Conservation (phyloP, 2,329 filamentous ascomycete species). For the Myriosclerotinia curreyana region DNA sequence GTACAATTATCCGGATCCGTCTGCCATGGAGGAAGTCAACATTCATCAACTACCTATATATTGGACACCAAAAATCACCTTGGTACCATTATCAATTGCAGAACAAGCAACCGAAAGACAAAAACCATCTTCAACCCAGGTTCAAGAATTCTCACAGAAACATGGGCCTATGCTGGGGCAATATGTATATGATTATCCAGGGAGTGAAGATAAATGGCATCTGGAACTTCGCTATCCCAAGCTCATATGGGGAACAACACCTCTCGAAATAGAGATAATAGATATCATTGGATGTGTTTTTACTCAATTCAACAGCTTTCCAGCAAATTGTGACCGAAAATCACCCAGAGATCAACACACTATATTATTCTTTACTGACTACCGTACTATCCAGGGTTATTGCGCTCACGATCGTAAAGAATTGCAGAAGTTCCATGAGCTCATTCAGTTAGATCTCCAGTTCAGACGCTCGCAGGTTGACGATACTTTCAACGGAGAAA, state of each 20-base stretch:
- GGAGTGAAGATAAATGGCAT: slow-evolving; percentile 10
- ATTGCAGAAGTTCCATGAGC: slow-evolving; percentile 21
- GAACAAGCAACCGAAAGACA: slow-evolving; percentile 7
- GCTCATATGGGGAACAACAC: slow-evolving; percentile 8
- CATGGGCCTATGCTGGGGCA: slow-evolving; percentile 17
- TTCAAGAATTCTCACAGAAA: background rate
- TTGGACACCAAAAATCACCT: slow-evolving; percentile 10
- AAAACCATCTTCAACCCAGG: background rate
- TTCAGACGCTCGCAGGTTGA: slow-evolving; percentile 19
- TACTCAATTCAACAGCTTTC: slow-evolving; percentile 27
- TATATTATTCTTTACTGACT: slow-evolving; percentile 37
- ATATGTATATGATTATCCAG: slow-evolving; percentile 16
- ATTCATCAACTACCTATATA: slow-evolving; percentile 2
- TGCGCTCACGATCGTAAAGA: slow-evolving; percentile 32
- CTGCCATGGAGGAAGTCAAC: slow-evolving; percentile 15
- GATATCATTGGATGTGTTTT: slow-evolving; percentile 29
- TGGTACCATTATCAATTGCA: background rate
- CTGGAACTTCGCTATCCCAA: slow-evolving; percentile 19
- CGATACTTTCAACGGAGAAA: slow-evolving; percentile 20
- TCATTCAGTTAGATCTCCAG: slow-evolving; percentile 21
- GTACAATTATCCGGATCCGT: background rate
- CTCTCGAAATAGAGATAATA: slow-evolving; percentile 20
- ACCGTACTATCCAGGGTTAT: slow-evolving; percentile 35
- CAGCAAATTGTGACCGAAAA: slow-evolving; percentile 27
- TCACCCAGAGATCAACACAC: slow-evolving; percentile 25